Conservation (phyloP, 768 basidiomycete species). For the Hericium coralloides region DNA sequence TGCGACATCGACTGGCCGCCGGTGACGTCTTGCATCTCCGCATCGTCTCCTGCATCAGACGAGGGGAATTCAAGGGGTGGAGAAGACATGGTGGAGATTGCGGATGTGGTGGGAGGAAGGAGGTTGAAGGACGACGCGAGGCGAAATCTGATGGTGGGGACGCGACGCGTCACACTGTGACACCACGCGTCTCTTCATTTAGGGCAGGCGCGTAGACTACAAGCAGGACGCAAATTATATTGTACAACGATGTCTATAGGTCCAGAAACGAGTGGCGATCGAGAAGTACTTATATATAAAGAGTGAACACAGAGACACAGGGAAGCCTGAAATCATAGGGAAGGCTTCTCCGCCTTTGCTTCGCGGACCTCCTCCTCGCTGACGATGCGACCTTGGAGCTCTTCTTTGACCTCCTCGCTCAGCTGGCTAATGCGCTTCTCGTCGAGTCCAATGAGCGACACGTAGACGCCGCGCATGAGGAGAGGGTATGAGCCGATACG, state of each 20-base stretch:
- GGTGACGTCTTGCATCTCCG: slow-evolving; percentile 9
- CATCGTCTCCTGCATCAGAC: slow-evolving; percentile 7
- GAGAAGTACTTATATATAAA: not conserved
- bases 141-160: not conserved
- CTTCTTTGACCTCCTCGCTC: slow-evolving; percentile 53
- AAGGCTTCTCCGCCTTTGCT: slow-evolving; percentile 29
- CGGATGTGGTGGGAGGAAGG: not conserved
- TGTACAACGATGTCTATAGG: not conserved
- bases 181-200: slow-evolving; percentile 1
- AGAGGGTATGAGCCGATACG: slow-evolving; percentile 77
- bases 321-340: not conserved
- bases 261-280: too few species aligned
- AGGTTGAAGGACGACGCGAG: not conserved
- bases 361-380: slow-evolving; percentile 58
- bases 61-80: slow-evolving; percentile 13
- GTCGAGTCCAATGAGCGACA: slow-evolving; percentile 45
- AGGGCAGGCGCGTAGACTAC: not conserved
- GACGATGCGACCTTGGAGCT: slow-evolving; percentile 47
- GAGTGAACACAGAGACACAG: not conserved
- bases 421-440: slow-evolving; percentile 41
- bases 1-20: slow-evolving; percentile 28
- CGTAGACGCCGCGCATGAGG: slow-evolving; percentile 50
- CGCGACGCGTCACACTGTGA: slow-evolving; percentile 15
- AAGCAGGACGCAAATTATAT: not conserved
- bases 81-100: slow-evolving; percentile 11